Evolutionary conservation across 345 rosid species (phyloP), one percentile per base, ranked within the genome.

Genomic region (Aegle marmelos): DNA sequence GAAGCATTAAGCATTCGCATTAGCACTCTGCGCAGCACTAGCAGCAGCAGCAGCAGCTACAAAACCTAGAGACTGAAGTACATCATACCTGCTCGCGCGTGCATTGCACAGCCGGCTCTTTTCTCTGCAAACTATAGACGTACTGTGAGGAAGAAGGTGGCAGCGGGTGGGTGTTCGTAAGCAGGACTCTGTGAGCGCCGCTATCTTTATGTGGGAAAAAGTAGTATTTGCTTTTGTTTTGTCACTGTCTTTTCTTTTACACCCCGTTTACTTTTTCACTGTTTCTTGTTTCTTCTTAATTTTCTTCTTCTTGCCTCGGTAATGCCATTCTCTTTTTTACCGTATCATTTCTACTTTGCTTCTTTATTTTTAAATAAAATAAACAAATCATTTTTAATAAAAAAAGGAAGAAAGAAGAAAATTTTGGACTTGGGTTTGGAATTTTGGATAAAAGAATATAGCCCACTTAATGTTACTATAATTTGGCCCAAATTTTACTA

Each of bases 171-270:
- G 25, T 33, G 13, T 36, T 53, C 6, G 50, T 1, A 0, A 45
- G 50, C 5, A 39, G 16, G 2, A n/a, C 4, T 50, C 78, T 77
- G 79, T 58, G 67, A 65, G 79, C 82, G 82, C 82, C 80, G 85
- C 82, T 76, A 76, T 83, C 82, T 61, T 75, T 66, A 25, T 30
- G 1, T 2, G 53, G 75, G n/a, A 59, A 67, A 48, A 63, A 31
- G 54, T 17, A 6, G 57, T 53, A 19, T 17, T 53, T 4, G 57
- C 22, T 17, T 53, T 53, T 53, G 57, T 13, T 64, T 31, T 30
- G 37, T 62, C 37, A 36, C 58, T 22, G 74, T 59, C 80, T 21
- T 60, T 19, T 57, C 70, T 78, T 72, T 78, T 56, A 34, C 58
- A 7, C 53, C 68, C 74, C 50, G 74, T 66, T 57, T 59, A 37